These are phyloP conservation scores for Trifolium subterraneum DNA, from an alignment of 306 rosid genomes.

Conservation along the genomic window DNA sequence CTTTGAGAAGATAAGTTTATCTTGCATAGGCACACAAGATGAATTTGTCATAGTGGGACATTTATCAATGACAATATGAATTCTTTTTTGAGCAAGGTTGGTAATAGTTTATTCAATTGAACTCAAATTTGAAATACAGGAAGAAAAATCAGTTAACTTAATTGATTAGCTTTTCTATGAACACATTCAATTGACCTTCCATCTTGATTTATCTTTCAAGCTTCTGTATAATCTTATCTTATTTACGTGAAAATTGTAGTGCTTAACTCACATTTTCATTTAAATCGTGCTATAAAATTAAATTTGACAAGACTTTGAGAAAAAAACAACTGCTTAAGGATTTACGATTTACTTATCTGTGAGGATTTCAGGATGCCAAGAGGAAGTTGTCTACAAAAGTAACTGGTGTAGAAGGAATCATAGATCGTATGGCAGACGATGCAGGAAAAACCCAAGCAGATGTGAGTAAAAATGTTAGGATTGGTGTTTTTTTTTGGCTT, in stretches of 20 bases:
- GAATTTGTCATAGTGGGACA: no score
- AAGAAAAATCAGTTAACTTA: slow-evolving; percentile 13
- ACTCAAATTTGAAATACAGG: slow-evolving; percentile 8
- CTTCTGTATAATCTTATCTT: slow-evolving; percentile 27
- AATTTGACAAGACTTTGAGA: slow-evolving; percentile 16
- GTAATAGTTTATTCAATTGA: no score
- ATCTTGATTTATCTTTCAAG: slow-evolving; percentile 31
- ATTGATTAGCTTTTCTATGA: slow-evolving; percentile 11
- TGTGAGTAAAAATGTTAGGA: slow-evolving; percentile 50
- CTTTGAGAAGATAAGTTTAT: no score
- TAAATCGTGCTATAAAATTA: slow-evolving; percentile 16
- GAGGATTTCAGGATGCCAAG: slow-evolving; percentile 67
- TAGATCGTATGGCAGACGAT: slow-evolving; percentile 63
- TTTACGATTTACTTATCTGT: slow-evolving; percentile 29
- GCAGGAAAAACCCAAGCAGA: slow-evolving; percentile 56
- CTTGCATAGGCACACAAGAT: no score
- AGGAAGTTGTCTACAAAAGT: slow-evolving; percentile 67
- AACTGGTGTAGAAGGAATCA: slow-evolving; percentile 56
- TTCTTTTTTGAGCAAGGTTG: no score
- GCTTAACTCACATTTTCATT: slow-evolving; percentile 23
- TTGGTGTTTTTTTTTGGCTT: slow-evolving; percentile 22
- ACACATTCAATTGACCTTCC: slow-evolving; percentile 19
- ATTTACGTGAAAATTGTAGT: slow-evolving; percentile 9
- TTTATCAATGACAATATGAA: no score
- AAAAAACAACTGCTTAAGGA: slow-evolving; percentile 15